These are phyloP conservation scores for Glycine soja DNA, from an alignment of 306 rosid species.

Conservation along the genomic window DNA sequence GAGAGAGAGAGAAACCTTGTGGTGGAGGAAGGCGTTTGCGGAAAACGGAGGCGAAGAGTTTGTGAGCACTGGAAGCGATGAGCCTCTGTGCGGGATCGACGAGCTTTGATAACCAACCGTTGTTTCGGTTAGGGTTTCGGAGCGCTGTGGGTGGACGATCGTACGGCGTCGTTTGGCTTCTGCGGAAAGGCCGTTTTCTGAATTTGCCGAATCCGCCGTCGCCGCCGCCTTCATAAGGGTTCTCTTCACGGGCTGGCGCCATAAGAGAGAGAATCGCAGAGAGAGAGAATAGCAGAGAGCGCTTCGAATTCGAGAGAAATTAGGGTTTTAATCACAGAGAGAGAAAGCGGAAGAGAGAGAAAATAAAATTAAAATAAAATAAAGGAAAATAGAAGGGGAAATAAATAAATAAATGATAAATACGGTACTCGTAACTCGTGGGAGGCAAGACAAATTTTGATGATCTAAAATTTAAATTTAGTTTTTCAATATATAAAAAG, in stretches of 20 bases:
- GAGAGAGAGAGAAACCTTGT: constrained; percentile 48
- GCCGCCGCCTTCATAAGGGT: constrained; percentile 57
- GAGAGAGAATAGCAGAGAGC: constrained; percentile 47
- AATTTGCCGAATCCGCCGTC: constrained; percentile 74
- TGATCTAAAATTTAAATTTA: too few relatives aligned
- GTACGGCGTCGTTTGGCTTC: constrained; percentile 74
- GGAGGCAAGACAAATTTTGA: too few relatives aligned
- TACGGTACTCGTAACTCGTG: neutral
- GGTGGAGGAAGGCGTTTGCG: constrained; percentile 68
- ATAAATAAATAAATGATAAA: neutral
- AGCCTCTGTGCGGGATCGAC: constrained; percentile 96
- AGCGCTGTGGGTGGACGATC: constrained; percentile 76
- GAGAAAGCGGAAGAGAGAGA: neutral
- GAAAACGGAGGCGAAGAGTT: constrained; percentile 74
- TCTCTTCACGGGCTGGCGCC: constrained; percentile 80
- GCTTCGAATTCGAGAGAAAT: constrained; percentile 43
- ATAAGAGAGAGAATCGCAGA: constrained; percentile 49
- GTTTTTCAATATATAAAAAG: too few relatives aligned
- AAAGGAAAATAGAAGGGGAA: neutral
- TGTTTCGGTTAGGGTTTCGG: constrained; percentile 59
- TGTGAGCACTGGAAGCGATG: constrained; percentile 71
- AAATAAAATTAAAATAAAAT: neutral
- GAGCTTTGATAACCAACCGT: constrained; percentile 84
- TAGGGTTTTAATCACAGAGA: constrained; percentile 63
- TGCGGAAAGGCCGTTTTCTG: constrained; percentile 67